Base-by-base conservation (phyloP, 2,329 filamentous ascomycete genomes). In the Thelonectria blattea region DNA sequence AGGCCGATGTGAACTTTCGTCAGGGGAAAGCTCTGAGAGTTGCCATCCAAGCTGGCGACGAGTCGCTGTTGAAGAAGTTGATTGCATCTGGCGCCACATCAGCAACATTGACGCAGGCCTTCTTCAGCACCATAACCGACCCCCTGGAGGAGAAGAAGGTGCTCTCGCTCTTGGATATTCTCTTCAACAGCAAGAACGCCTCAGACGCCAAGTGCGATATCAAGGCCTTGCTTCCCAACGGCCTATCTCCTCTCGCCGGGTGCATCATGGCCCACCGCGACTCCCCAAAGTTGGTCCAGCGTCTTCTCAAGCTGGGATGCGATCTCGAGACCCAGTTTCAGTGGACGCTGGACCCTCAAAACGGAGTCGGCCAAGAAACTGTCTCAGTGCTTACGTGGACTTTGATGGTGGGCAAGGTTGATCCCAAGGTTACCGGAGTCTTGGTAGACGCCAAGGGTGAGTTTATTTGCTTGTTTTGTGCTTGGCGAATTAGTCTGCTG, bases 1-100 rank as follows among this genome's bases (percentile, higher is more conserved):
- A 32, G 12, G 53, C 52, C 14, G 53, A 57, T 39, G 52, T 61
- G 12, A 61, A 61, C 30, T 57, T 48, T 37, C 12, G 22, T 7
- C 12, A 57, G 15, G 58, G 58, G 14, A 37, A 57, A 15, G 58
- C 49, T 15, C 32, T 57, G 11, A 53, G 53, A 17, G 45, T 57
- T 20, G 58, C 58, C 7, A 24, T 41, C 17, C 24, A 37, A 20
- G 30, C 45, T 15, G 43, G 37, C 5, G n/a, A 42, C 12, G 34
- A 10, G 15, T 7, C 46, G 3, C 32, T 50, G 7, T 49, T 56
- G 20, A n/a, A 49, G 53, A 43, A 14, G 14, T 14, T 56, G 14
- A 34, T 49, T 14, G 27, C 46, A 20, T 24, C 22, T 22, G 53
- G 46, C 8, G 37, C 53, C 22, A 27, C 22, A 6, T 43, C n/a